phyloP scores from a whole-genome alignment of 2,329 filamentous ascomycete genomes.

The Penicillium sp. region DNA sequence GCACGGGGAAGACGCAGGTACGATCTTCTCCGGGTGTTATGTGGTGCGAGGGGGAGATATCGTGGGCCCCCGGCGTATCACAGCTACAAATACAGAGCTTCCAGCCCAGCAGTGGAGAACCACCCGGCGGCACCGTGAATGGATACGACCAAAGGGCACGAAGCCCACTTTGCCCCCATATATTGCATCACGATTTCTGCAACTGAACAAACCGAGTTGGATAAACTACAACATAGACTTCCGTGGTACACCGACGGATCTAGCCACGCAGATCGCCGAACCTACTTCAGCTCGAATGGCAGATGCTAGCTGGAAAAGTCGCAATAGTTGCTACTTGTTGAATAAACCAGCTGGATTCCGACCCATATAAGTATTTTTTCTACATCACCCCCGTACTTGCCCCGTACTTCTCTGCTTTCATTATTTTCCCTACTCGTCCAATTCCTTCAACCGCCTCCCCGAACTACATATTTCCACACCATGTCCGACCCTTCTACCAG shows the following conservation, averaged over 20 bases:
- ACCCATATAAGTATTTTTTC: constrained; percentile 1
- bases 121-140: constrained; percentile 2
- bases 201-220: constrained; percentile 11
- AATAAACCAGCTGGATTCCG: constrained; percentile 1
- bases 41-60: too few relatives aligned
- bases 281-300: too few relatives aligned
- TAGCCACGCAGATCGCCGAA: constrained; percentile 12
- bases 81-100: constrained; percentile 15
- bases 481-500: constrained; percentile 16
- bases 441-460: constrained; percentile 3
- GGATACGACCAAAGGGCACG: constrained; percentile 10
- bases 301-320: constrained; percentile 3
- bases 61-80: constrained; percentile 9
- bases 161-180: constrained; percentile 7
- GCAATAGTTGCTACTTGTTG: constrained; percentile 2
- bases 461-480: constrained; percentile 7
- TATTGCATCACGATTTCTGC: constrained; percentile 17
- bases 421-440: constrained; percentile 4
- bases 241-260: constrained; percentile 3
- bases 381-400: background rate
- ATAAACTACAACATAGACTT: constrained; percentile 6
- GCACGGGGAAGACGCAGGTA: too few relatives aligned
- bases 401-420: constrained; percentile 1
- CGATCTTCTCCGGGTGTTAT: too few relatives aligned
- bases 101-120: constrained; percentile 2